Base-by-base conservation (phyloP, 352 stramenopile genomes). In the Phytophthora fragariaefolia region DNA sequence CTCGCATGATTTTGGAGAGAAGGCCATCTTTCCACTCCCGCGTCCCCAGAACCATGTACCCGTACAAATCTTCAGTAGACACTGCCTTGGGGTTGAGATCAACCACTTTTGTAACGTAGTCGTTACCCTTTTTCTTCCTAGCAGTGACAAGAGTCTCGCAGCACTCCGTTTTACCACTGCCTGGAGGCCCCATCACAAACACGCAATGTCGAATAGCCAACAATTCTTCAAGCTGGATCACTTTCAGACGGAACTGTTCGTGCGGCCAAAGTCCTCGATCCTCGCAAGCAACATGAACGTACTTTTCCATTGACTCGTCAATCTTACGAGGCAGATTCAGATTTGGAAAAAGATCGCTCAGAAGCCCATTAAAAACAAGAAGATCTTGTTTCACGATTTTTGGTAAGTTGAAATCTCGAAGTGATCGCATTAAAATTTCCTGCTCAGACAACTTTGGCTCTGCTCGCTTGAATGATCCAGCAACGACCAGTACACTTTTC, bases 71-170 rank as follows among this genome's bases (percentile, higher is more conserved):
- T 65, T 98, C 91, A 1, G 92, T 98, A n/a, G 93, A 97, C 15
- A 99, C 92, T 0, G 97, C 91, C 71, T 99, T 99, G 9, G 96
- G 96, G 63, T 98, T 98, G 15, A 99, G 63, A 66, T 98, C 95
- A 22, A 92, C 78, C 1, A 92, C 85, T 58, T 89, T 89, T 1
- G 85, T 95, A 10, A 69, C 58, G 46, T 88, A 69, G 6, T 79
- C 72, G 6, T 93, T 83, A 4, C 85, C 81, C 67, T 83, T 82
- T n/a, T 86, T 87, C 53, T 89, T 91, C 15, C 91, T 73, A 22
- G 95, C 93, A 26, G 81, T 66, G 13, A 90, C 84, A 12, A 99
- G 73, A 7, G 96, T 98, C 45, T 96, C 86, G 43, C 97, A 98
- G 36, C 86, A 98, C 66, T 98, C 91, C 3, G 93, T 96, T 66